Percentiles rank a stretch among this genome's conserved stretches.
Conservation (phyloP, 2,329 filamentous ascomycete genomes). For the Stachybotrys chartarum region DNA sequence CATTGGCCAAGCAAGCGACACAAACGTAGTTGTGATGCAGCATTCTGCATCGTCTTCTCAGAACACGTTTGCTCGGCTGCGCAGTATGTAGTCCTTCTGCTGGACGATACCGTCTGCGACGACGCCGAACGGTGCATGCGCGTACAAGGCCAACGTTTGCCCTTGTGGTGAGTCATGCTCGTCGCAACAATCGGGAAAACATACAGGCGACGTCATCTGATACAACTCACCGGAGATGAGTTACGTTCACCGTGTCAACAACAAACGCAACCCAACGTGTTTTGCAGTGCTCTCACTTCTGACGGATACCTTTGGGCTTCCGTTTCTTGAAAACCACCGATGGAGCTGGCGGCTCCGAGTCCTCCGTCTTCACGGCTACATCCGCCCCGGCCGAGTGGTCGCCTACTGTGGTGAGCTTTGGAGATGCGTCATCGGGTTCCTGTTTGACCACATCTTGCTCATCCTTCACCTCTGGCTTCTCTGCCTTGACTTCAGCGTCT, state of each 20-base stretch:
- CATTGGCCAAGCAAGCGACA: too few relatives aligned
- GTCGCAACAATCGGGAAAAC: too few relatives aligned
- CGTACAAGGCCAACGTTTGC: too few relatives aligned
- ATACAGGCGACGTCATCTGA: not conserved
- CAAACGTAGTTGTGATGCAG: too few relatives aligned
- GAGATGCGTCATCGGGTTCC: conserved; percentile 4
- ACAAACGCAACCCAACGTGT: too few relatives aligned
- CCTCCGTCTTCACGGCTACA: conserved; percentile 2
- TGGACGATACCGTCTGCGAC: too few relatives aligned
- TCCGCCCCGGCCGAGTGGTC: not conserved
- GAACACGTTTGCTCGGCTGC: too few relatives aligned
- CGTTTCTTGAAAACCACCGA: conserved; percentile 73
- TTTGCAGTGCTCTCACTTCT: conserved; percentile 35
- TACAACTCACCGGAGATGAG: not conserved
- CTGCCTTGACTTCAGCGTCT: conserved; percentile 14
- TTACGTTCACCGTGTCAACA: too few relatives aligned
- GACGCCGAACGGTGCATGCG: too few relatives aligned
- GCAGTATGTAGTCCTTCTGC: too few relatives aligned
- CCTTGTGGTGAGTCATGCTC: too few relatives aligned
- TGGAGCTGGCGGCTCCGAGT: conserved; percentile 17
- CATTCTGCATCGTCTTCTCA: too few relatives aligned
- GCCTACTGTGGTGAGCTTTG: not conserved
- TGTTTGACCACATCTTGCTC: conserved; percentile 15
- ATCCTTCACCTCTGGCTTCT: conserved; percentile 12
- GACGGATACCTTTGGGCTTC: conserved; percentile 59